Base-by-base conservation (phyloP, 1,284 basidiomycete species). In the Tilletiaria anomala region DNA sequence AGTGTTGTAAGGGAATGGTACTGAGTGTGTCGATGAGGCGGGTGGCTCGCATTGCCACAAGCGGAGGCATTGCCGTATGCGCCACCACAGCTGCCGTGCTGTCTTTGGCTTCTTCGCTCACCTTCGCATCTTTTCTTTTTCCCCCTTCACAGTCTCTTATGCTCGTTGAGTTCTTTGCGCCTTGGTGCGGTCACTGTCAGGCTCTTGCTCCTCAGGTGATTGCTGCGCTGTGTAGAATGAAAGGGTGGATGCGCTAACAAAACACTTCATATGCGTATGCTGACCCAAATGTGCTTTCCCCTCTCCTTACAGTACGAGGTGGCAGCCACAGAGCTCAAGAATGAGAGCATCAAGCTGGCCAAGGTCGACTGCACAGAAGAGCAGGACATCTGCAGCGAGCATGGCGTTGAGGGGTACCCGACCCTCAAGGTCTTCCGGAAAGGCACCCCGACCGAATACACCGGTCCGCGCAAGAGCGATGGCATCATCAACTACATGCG, bases 401-500 rank as follows among this genome's bases (percentile, higher is more conserved):
- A 88, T 50, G 84, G 79, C 35, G 76, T 97, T 39, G 77, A 79
- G 63, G 91, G 93, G 73, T 94, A 87, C 70, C 87, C 89, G 83
- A 83, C 82, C 14, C 70, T 88, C 55, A 88, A 93, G 68, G 80
- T 97, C 37, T 97, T 89, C 79, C 80, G 81, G 57, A 76, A 83
- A 51, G 93, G 91, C 46, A 76, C 33, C 67, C n/a, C 32, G 16
- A 87, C 42, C 35, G 58, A 58, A 15, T 97, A 97, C 71, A 70
- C 67, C 48, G 93, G 93, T 37, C 82, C 87, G 34, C 77, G 93
- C 45, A 86, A 94, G 71, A 80, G 87, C 14, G 93, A 97, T 55
- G 91, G 93, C 22, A 97, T 99, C 63, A 74, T 96, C 68, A 80
- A 79, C 67, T 96, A 96, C 75, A 96, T 99, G 93, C 70, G 19